Percentiles rank a stretch among this genome's conserved stretches.
Evolutionary conservation across 164 flowering plant genomes (phyloP).

Genomic region (Warburgia ugandensis): DNA sequence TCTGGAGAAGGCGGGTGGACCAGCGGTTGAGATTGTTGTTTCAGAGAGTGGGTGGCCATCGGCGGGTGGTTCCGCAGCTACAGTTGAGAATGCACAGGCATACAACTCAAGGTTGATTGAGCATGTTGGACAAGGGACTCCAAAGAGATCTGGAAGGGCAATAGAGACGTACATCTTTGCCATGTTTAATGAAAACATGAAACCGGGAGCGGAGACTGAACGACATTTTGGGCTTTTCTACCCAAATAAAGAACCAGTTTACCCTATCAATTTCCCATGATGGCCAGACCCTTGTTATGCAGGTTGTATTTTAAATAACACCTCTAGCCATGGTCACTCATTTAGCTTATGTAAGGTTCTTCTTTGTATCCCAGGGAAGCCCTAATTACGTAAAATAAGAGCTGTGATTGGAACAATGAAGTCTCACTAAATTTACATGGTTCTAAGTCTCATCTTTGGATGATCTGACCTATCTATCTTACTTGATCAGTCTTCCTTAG

Average conservation of each 20-base stretch:
- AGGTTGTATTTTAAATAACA: background rate
- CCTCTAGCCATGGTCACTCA: background rate
- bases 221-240: background rate
- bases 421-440: no score
- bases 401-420: no score
- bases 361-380: no score
- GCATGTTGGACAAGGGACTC: background rate
- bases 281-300: background rate
- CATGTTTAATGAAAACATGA: background rate
- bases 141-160: background rate
- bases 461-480: no score
- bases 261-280: background rate
- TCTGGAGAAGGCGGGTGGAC: background rate
- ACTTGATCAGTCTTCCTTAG: background rate
- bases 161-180: background rate
- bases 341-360: no score
- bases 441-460: no score
- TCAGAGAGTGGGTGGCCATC: constrained; percentile 1
- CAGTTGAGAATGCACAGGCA: no score
- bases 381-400: no score
- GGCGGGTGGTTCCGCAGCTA: no score
- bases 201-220: background rate
- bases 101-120: background rate
- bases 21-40: background rate
- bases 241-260: background rate